Percentiles rank a stretch among this genome's conserved stretches.
phyloP scores from a whole-genome alignment of 202 grass and related monocot species.

The Setaria italica region DNA sequence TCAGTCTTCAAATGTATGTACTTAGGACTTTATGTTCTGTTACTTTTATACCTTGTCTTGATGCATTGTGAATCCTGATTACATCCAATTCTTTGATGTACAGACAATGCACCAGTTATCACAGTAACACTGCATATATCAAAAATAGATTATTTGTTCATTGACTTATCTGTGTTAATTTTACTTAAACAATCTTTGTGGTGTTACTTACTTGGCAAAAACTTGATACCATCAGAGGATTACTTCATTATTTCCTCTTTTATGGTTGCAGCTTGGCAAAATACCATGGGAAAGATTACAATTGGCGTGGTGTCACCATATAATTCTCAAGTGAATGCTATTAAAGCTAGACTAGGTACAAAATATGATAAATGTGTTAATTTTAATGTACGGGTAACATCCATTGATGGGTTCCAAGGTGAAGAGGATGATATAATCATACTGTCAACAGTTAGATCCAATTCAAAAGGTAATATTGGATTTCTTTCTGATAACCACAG shows the following conservation, averaged over 20 bases:
- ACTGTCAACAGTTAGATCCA: background rate
- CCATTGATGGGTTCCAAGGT: background rate
- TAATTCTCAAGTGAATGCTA: background rate
- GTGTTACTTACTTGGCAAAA: background rate
- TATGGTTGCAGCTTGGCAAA: background rate
- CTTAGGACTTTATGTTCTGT: background rate
- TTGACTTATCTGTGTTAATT: background rate
- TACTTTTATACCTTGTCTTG: background rate
- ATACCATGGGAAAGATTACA: background rate
- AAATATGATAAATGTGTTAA: background rate
- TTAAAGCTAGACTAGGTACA: background rate
- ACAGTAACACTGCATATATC: background rate
- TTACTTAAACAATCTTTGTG: background rate
- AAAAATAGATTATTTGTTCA: background rate
- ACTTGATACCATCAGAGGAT: background rate
- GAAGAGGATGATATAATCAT: background rate
- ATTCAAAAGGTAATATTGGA: background rate
- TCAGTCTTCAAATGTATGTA: background rate
- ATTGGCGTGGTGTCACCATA: background rate
- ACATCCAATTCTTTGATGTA: background rate
- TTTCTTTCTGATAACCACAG: conserved; percentile 5
- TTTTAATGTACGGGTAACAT: background rate
- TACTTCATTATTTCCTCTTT: background rate
- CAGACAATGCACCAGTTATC: background rate
- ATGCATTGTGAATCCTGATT: background rate